phyloP scores from a whole-genome alignment of 805 yeast genomes.

The Ogataea ramenticola region DNA sequence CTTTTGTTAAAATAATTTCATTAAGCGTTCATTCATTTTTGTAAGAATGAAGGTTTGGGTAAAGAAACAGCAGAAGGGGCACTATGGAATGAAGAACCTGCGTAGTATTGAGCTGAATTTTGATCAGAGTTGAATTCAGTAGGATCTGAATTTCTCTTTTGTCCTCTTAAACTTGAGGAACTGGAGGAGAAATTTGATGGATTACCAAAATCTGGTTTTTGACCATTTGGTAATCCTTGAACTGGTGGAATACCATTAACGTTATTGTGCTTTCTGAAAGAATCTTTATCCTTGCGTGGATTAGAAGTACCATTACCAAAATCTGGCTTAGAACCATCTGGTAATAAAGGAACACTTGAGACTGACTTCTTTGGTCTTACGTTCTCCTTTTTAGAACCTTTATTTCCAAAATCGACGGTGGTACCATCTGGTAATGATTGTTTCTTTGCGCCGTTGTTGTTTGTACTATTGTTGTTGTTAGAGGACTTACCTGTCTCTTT shows the following conservation, averaged over 20 bases:
- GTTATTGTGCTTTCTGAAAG: background rate
- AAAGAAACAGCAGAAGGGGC: conserved; percentile 49
- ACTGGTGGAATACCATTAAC: conserved; percentile 5
- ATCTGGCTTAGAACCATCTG: background rate
- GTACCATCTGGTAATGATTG: conserved; percentile 15
- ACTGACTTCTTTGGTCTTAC: background rate
- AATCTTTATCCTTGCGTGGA: background rate
- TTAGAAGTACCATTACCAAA: background rate
- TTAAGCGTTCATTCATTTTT: too few relatives aligned
- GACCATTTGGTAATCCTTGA: conserved; percentile 15
- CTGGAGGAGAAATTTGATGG: background rate
- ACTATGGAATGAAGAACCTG: conserved; percentile 51
- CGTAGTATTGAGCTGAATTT: conserved; percentile 30
- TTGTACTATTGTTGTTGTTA: background rate
- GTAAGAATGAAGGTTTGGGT: conserved; percentile 45
- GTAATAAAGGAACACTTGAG: background rate
- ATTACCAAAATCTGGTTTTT: conserved; percentile 13
- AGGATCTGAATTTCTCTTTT: background rate
- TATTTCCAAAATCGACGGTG: conserved; percentile 21
- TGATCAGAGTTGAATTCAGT: background rate
- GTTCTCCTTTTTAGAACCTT: conserved; percentile 4
- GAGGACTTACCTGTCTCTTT: too few relatives aligned
- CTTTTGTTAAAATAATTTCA: background rate
- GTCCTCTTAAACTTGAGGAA: conserved; percentile 5
- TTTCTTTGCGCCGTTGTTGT: background rate